Evolutionary conservation across 108 stramenopile species (phyloP), one percentile per base, ranked within the genome.

Genomic region (Mediolabrus comicus): DNA sequence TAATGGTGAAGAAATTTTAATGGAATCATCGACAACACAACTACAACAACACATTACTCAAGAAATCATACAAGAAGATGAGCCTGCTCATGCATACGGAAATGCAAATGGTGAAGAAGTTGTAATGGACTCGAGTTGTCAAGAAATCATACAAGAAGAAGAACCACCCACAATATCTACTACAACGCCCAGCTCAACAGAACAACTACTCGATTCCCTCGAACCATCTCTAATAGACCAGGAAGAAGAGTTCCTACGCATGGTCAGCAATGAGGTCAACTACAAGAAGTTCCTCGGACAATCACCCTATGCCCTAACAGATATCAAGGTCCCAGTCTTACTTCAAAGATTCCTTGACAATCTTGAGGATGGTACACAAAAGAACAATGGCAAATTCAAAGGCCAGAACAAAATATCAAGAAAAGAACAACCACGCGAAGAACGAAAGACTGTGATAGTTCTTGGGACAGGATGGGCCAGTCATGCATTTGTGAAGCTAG

Each of bases 401-500:
- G 79, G 79, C 4, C 16, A 28, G 5, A 51, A 41, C 3, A 75
- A 75, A 53, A 28, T 53, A n/a, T 12, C 17, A n/a, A 11, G 43
- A 11, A 38, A 12, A n/a, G 10, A 35, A 0, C 11, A 11, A 26
- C 75, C 79, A 4, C 53, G 69, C 1, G 77, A 62, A 43, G 60
- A 46, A 8, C 71, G 79, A 0, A 75, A 77, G 54, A 82, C 79
- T 1, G 67, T 85, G 11, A 67, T 85, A 5, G 74, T 85, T 19
- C 31, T 83, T 32, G 85, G 85, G 14, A 72, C 72, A 11, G 85
- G 85, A 53, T 86, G 85, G 85, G 82, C 86, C 4, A 35, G 79
- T 10, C 90, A 89, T 65, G 85, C 87, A 6, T 70, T 92, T 29
- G 59, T 86, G 49, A 88, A 92, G 55, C 70, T 87, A 8, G 84